Evolutionary conservation across 176 grass and related monocot genomes (phyloP), one percentile per base, ranked within the genome.

Genomic region (Paspalum notatum): DNA sequence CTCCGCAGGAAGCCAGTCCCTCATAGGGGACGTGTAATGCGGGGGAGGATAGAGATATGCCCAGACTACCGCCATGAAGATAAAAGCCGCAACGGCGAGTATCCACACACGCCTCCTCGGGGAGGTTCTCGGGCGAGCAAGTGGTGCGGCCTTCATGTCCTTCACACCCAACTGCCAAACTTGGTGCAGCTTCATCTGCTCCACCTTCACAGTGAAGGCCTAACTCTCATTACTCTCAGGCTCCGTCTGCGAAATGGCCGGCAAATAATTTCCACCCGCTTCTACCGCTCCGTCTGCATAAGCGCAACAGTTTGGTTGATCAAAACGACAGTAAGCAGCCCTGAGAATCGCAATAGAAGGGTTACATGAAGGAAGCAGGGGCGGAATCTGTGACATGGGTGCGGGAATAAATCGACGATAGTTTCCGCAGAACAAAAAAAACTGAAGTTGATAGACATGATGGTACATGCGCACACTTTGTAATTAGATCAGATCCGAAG

Each of bases 21-120:
- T 88, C 53, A 88, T 78, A 6, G 90, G 90, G 21, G 88, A 76
- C 7, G 82, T 75, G 66, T 91, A 89, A 22, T 68, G 92, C 49
- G 43, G 86, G 8, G 92, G 90, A 68, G 90, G 90, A 61, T 98
- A 98, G 22, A 91, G 48, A 38, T 98, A 98, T 14, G 90, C 92
- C 53, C 86, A 89, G 39, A 86, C 62, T 14, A 89, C 37, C 20
- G 55, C 89, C 46, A 95, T n/a, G 47, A 82, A 89, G 22, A 98
- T 66, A 14, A 95, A 82, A 17, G 87, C 84, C 46, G 80, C 80
- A 12, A 95, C 55, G 43, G 82, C 82, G 41, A 93, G 80, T 26
- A 90, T 82, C 84, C 92, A 93, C 12, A 69, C 58, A 26, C 75
- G 86, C 20, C 79, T 81, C 32, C 74, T 91, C 6, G 56, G 48